Percentiles rank a stretch among this genome's conserved stretches.
These are phyloP conservation scores for Sphaerulina vaccinii DNA, from an alignment of 2,329 filamentous ascomycete species.

Conservation along the genomic window DNA sequence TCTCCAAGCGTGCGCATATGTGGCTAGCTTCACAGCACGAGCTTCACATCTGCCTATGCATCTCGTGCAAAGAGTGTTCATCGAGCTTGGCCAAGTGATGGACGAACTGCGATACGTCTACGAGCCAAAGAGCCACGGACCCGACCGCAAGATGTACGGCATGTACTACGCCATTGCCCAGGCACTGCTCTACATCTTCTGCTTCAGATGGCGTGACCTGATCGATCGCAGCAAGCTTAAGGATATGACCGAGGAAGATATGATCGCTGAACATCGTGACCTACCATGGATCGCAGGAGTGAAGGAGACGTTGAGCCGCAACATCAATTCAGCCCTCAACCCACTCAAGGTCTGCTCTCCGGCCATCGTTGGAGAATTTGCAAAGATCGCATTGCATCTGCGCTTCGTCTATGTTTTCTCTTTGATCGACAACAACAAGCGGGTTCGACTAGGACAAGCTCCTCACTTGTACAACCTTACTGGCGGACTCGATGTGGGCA, in stretches of 20 bases:
- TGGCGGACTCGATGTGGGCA: conserved; percentile 52
- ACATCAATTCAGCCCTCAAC: conserved; percentile 86
- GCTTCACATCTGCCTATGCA: conserved; percentile 76
- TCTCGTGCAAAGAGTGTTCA: conserved; percentile 79
- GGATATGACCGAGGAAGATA: conserved; percentile 53
- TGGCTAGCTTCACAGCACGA: conserved; percentile 90
- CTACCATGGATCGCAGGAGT: conserved; percentile 75
- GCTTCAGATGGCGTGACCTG: conserved; percentile 94
- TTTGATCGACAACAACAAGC: conserved; percentile 88
- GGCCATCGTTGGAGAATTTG: conserved; percentile 86
- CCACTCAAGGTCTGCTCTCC: conserved; percentile 93
- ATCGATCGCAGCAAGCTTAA: conserved; percentile 52
- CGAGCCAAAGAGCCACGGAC: conserved; percentile 73
- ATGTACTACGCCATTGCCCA: conserved; percentile 88
- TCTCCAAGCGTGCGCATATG: conserved; percentile 84
- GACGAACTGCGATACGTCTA: conserved; percentile 71
- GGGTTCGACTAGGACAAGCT: conserved; percentile 73
- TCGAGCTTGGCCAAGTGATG: conserved; percentile 73
- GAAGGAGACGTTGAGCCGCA: conserved; percentile 69
- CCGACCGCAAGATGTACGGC: conserved; percentile 78
- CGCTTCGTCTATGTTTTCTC: conserved; percentile 87
- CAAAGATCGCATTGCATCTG: conserved; percentile 80
- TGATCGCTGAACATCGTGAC: conserved; percentile 65
- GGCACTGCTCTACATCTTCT: conserved; percentile 90
- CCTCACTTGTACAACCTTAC: conserved; percentile 48